These are phyloP conservation scores for Agastache rugosa DNA, from an alignment of 257 asterid species.

Conservation along the genomic window DNA sequence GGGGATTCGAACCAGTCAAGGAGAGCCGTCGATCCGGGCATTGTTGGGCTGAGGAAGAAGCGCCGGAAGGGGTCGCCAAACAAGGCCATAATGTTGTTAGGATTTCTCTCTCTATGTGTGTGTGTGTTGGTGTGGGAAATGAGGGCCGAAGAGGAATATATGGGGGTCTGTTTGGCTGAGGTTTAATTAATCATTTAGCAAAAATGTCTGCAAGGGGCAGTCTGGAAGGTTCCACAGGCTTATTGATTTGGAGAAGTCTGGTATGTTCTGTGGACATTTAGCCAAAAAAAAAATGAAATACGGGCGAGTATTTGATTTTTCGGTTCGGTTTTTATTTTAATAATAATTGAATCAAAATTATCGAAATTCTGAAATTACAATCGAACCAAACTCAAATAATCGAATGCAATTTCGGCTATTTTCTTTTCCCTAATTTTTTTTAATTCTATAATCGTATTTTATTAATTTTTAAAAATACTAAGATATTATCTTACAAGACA, in stretches of 20 bases:
- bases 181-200: background rate
- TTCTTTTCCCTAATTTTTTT: too few relatives aligned
- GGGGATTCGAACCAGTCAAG: conserved; percentile 83
- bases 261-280: background rate
- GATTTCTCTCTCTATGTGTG: background rate
- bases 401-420: too few relatives aligned
- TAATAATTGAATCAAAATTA: too few relatives aligned
- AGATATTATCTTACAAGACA: too few relatives aligned
- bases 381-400: too few relatives aligned
- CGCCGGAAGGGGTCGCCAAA: conserved; percentile 73
- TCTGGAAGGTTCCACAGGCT: conserved; percentile 56
- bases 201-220: background rate
- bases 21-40: conserved; percentile 64
- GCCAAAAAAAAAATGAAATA: too few relatives aligned
- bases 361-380: too few relatives aligned
- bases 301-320: too few relatives aligned
- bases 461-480: too few relatives aligned
- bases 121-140: background rate
- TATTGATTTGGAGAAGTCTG: conserved; percentile 47
- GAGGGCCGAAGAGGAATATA: background rate
- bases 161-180: background rate
- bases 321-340: too few relatives aligned
- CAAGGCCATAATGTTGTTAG: conserved; percentile 50
- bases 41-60: conserved; percentile 56
- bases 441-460: too few relatives aligned